A percentile compares a stretch with the other conserved stretches of the same genome.
These are phyloP conservation scores for Ashbya aceris DNA, from an alignment of 1,139 yeast species.

Conservation along the genomic window DNA sequence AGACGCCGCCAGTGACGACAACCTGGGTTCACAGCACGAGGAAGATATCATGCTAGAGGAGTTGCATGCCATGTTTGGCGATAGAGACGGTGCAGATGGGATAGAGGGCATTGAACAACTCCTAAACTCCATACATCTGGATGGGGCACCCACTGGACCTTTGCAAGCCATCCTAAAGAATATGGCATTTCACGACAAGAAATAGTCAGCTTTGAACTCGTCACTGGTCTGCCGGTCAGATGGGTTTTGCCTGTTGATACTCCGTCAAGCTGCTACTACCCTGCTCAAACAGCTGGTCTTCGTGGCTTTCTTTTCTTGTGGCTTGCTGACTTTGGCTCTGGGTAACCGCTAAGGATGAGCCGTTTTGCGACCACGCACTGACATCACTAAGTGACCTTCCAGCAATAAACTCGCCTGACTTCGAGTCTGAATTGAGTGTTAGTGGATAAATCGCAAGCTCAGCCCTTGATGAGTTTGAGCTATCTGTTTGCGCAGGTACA, in stretches of 20 bases:
- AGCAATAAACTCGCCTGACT: conserved; percentile 6
- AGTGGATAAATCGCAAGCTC: conserved; percentile 7
- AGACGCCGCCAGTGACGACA: too few species aligned
- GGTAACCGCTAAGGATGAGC: conserved; percentile 1
- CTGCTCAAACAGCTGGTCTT: conserved; percentile 19
- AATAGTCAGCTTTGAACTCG: neutral
- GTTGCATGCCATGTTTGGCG: conserved; percentile 14
- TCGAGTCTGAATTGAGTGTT: conserved; percentile 4
- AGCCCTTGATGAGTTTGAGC: conserved; percentile 11
- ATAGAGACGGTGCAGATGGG: conserved; percentile 21
- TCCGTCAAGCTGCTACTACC: conserved; percentile 22
- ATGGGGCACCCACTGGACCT: conserved; percentile 33
- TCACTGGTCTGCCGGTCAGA: too few species aligned
- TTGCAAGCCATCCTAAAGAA: conserved; percentile 11
- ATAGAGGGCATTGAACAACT: conserved; percentile 22
- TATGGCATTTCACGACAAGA: conserved; percentile 2
- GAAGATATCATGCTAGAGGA: conserved; percentile 9
- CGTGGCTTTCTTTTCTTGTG: conserved; percentile 10
- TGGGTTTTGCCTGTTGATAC: neutral
- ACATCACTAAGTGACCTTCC: conserved; percentile 17
- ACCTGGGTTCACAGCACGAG: neutral
- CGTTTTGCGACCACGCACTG: conserved; percentile 20
- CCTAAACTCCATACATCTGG: conserved; percentile 23
- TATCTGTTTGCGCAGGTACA: conserved; percentile 11
- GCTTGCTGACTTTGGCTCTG: neutral